Evolutionary conservation across 768 basidiomycete species (phyloP), one percentile per base, ranked within the genome.

Genomic region (Xerocomellus amylosporus): DNA sequence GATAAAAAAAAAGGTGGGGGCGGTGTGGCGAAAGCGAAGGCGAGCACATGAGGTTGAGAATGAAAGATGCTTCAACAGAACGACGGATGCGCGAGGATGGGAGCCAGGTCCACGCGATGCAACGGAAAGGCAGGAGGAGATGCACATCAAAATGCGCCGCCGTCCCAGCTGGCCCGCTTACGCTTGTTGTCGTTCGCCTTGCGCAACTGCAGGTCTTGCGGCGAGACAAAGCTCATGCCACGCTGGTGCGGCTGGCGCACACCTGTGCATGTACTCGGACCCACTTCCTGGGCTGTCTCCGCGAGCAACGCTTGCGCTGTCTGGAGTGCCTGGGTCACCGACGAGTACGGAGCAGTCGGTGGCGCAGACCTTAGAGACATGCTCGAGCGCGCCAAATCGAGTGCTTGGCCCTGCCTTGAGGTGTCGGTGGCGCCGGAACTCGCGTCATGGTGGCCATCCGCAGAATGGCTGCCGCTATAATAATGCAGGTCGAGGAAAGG

Each of bases 401-500:
- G 73, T 20, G 80, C 80, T 55, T 76, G 75, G 26, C 79, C 78
- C 45, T 76, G 76, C 49, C 79, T 70, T 45, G 68, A 66, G 50
- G 60, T 31, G 37, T 68, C 66, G 10, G 61, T 58, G 41, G 61
- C 59, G 39, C 66, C 67, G 14, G 61, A 51, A 40, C 46, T 42
- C 56, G 47, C 48, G 43, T 70, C 67, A 6, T 64, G 69, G 31
- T 63, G 61, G n/a, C 66, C 64, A 12, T 70, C 68, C 49, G 46
- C 51, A n/a, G 63, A 50, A 62, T 63, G 58, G 22, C 59, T 64
- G 46, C 69, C 59, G 20, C 74, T 74, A 55, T 84, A 85, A 65
- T 88, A 88, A 64, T 90, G 88, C 67, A 90, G 65, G 65, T 90
- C 88, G 51, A 90, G 75, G 70, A 87, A 90, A 3, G 86, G 82